Percentiles rank a stretch among this genome's conserved stretches.
These are phyloP conservation scores for Alternaria sp. DNA, from an alignment of 2,329 filamentous ascomycete genomes.

Conservation along the genomic window DNA sequence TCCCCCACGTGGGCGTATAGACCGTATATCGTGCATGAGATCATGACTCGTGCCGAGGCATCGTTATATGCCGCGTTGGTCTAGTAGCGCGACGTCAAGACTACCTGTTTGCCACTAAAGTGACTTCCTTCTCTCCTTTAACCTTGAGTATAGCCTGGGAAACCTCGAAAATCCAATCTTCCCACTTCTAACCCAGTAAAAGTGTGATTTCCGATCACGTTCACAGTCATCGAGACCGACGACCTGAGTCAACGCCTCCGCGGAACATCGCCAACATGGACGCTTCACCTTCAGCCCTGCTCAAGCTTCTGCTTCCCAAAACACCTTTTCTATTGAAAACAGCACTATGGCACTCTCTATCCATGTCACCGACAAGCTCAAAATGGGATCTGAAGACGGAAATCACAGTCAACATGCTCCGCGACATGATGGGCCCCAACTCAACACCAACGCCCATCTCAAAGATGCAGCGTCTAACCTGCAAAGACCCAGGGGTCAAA, in stretches of 20 bases:
- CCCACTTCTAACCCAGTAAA: not conserved
- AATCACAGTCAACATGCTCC: constrained; percentile 73
- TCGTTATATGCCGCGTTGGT: not conserved
- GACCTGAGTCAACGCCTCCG: not conserved
- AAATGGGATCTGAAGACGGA: constrained; percentile 82
- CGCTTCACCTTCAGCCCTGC: constrained; percentile 39
- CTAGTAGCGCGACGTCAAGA: constrained; percentile 22
- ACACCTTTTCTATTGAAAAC: constrained; percentile 69
- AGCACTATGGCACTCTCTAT: constrained; percentile 68
- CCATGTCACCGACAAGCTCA: constrained; percentile 70
- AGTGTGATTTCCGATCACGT: not conserved
- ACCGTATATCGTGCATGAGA: constrained; percentile 2
- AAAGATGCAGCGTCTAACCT: constrained; percentile 63
- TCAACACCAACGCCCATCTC: constrained; percentile 33
- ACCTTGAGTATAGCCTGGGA: not conserved
- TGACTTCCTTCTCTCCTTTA: not conserved
- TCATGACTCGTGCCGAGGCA: constrained; percentile 22
- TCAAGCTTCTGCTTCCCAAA: constrained; percentile 44
- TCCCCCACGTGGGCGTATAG: constrained; percentile 1
- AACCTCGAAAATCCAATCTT: not conserved
- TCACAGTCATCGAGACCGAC: not conserved
- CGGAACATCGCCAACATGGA: constrained; percentile 35
- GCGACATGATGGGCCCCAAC: constrained; percentile 50
- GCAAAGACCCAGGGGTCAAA: constrained; percentile 71
- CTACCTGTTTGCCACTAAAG: constrained; percentile 10